Conservation (phyloP, 2,329 filamentous ascomycete genomes). For the Arachnomyces sp. region DNA sequence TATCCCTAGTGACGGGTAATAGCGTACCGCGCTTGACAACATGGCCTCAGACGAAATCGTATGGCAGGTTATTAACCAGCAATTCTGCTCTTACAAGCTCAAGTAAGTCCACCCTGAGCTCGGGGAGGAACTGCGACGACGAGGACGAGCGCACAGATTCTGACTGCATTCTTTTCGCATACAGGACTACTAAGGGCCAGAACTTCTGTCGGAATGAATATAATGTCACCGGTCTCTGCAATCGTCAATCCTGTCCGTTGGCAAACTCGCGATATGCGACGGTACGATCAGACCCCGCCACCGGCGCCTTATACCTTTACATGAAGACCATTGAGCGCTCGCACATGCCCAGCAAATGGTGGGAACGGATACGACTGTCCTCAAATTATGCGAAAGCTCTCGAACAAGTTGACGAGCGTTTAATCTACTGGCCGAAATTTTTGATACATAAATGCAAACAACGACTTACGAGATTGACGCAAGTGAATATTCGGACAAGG, state of each 20-base stretch:
- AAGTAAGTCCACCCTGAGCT: slow-evolving; percentile 50
- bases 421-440: slow-evolving; percentile 94
- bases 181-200: slow-evolving; percentile 70
- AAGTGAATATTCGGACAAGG: slow-evolving; percentile 72
- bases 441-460: slow-evolving; percentile 94
- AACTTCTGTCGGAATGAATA: slow-evolving; percentile 95
- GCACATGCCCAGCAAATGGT: slow-evolving; percentile 82
- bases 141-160: not conserved
- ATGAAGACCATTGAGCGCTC: slow-evolving; percentile 90
- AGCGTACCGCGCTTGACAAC: slow-evolving; percentile 4
- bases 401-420: slow-evolving; percentile 71
- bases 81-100: slow-evolving; percentile 90
- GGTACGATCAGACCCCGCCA: slow-evolving; percentile 70
- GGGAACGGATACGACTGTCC: slow-evolving; percentile 86
- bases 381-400: slow-evolving; percentile 87
- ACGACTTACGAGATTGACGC: slow-evolving; percentile 80
- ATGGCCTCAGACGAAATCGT: slow-evolving; percentile 96
- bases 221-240: slow-evolving; percentile 77
- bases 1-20: slow-evolving; percentile 4
- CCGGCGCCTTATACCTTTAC: slow-evolving; percentile 83
- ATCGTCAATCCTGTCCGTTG: slow-evolving; percentile 79
- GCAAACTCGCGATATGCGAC: slow-evolving; percentile 92
- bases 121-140: not conserved
- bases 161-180: slow-evolving; percentile 6
- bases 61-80: slow-evolving; percentile 93